A percentile compares a stretch with the other conserved stretches of the same genome.
phyloP scores from a whole-genome alignment of 2,329 filamentous ascomycete species.

The Colletotrichum coccodes region DNA sequence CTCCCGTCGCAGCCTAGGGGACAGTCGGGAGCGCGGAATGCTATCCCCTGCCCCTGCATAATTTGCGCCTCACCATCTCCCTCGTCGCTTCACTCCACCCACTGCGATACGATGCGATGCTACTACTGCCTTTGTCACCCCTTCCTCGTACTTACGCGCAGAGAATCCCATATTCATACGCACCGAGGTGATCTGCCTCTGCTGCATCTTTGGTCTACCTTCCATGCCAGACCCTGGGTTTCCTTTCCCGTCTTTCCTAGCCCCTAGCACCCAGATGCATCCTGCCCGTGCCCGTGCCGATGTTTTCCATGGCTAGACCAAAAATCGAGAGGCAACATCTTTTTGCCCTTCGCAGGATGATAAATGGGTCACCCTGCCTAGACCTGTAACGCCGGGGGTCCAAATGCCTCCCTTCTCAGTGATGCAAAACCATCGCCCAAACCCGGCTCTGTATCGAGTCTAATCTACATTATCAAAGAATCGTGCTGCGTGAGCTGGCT shows the following conservation, averaged over 20 bases:
- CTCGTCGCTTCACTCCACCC: not conserved
- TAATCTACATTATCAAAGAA: slow-evolving; percentile 22
- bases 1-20: not conserved
- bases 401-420: slow-evolving; percentile 10
- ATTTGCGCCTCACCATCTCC: not conserved
- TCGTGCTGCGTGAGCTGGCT: slow-evolving; percentile 9
- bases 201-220: not conserved
- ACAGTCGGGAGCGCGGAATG: not conserved
- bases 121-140: not conserved
- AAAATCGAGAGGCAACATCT: slow-evolving; percentile 2
- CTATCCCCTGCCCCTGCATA: slow-evolving; percentile 23
- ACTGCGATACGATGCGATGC: not conserved
- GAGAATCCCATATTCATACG: slow-evolving; percentile 1
- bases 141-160: slow-evolving; percentile 4
- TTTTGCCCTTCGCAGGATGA: slow-evolving; percentile 11
- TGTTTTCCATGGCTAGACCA: slow-evolving; percentile 18
- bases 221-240: not conserved
- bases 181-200: not conserved
- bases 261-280: not conserved
- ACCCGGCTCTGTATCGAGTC: slow-evolving; percentile 11
- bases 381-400: slow-evolving; percentile 29
- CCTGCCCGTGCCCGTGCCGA: not conserved
- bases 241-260: not conserved
- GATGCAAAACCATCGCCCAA: slow-evolving; percentile 20
- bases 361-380: slow-evolving; percentile 4